Evolutionary conservation across 805 yeast genomes (phyloP).

Genomic region (Candida odintsovae): DNA sequence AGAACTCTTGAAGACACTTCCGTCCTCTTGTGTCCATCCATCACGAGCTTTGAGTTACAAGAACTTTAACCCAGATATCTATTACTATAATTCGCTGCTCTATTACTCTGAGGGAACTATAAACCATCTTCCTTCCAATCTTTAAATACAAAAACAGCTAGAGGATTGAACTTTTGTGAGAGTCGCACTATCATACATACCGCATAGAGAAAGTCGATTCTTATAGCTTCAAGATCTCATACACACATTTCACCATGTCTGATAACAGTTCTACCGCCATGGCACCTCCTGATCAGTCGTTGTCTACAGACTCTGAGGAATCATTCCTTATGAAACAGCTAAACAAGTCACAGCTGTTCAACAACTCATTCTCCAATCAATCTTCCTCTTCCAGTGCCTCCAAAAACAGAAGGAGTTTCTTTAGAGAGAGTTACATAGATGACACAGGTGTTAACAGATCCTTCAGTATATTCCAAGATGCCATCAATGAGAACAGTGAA

Average conservation of each 20-base stretch:
- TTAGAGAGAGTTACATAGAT: slow-evolving; percentile 22
- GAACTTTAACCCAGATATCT: too few species aligned
- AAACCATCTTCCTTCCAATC: too few species aligned
- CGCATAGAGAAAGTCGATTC: background rate
- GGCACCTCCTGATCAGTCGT: slow-evolving; percentile 9
- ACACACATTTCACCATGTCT: slow-evolving; percentile 1
- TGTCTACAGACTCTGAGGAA: slow-evolving; percentile 26
- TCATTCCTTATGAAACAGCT: slow-evolving; percentile 23
- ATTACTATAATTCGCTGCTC: too few species aligned
- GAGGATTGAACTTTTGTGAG: background rate
- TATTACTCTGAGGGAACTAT: too few species aligned
- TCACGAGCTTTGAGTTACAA: too few species aligned
- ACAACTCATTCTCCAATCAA: slow-evolving; percentile 8
- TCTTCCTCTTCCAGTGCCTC: slow-evolving; percentile 7
- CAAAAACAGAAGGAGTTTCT: slow-evolving; percentile 14
- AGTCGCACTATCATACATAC: background rate
- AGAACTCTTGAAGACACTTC: background rate
- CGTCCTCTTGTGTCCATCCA: background rate
- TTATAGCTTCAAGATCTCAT: background rate
- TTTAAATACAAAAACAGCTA: background rate
- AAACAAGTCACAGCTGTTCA: slow-evolving; percentile 21
- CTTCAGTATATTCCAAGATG: slow-evolving; percentile 21
- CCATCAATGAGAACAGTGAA: slow-evolving; percentile 17
- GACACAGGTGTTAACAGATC: slow-evolving; percentile 17
- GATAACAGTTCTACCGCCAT: slow-evolving; percentile 4